Evolutionary conservation across 768 basidiomycete species (phyloP).

Genomic region (Chalciporus chontae): DNA sequence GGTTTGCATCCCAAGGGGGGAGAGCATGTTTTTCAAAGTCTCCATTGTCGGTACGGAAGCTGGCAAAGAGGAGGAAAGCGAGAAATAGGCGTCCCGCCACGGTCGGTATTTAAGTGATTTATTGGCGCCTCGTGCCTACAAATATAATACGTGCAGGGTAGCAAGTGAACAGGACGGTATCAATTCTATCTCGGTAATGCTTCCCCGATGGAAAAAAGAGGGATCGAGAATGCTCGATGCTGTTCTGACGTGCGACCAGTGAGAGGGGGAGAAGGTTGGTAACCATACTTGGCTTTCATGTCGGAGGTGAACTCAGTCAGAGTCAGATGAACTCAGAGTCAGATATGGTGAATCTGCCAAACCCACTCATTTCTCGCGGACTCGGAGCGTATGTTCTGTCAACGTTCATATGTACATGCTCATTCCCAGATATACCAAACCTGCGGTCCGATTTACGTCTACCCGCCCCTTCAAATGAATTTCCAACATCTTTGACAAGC

Average conservation of each 20-base stretch:
- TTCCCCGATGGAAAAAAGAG: slow-evolving; percentile 21
- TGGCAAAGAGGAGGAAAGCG: slow-evolving; percentile 34
- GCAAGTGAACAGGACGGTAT: slow-evolving; percentile 22
- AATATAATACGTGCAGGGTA: slow-evolving; percentile 29
- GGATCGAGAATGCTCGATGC: slow-evolving; percentile 15
- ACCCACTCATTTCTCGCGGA: not conserved
- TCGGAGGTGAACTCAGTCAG: slow-evolving; percentile 6
- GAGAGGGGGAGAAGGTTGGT: slow-evolving; percentile 12
- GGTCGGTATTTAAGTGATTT: slow-evolving; percentile 38
- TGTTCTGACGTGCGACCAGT: slow-evolving; percentile 17
- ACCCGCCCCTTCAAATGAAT: slow-evolving; percentile 2
- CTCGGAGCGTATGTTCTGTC: not conserved
- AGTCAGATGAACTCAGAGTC: slow-evolving; percentile 10
- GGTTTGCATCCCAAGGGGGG: slow-evolving; percentile 65
- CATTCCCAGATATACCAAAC: not conserved
- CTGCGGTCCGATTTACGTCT: slow-evolving; percentile 16
- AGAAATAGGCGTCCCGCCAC: slow-evolving; percentile 27
- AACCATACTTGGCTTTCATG: slow-evolving; percentile 18
- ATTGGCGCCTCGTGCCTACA: slow-evolving; percentile 31
- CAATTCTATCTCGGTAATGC: slow-evolving; percentile 31
- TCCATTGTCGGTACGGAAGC: slow-evolving; percentile 50
- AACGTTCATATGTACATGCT: not conserved
- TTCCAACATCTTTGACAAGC: not conserved
- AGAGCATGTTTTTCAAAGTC: slow-evolving; percentile 63
- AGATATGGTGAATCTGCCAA: slow-evolving; percentile 16